A percentile compares a stretch with the other conserved stretches of the same genome.
These are phyloP conservation scores for Aspergillus tamarii DNA, from an alignment of 2,329 filamentous ascomycete species.

Conservation along the genomic window DNA sequence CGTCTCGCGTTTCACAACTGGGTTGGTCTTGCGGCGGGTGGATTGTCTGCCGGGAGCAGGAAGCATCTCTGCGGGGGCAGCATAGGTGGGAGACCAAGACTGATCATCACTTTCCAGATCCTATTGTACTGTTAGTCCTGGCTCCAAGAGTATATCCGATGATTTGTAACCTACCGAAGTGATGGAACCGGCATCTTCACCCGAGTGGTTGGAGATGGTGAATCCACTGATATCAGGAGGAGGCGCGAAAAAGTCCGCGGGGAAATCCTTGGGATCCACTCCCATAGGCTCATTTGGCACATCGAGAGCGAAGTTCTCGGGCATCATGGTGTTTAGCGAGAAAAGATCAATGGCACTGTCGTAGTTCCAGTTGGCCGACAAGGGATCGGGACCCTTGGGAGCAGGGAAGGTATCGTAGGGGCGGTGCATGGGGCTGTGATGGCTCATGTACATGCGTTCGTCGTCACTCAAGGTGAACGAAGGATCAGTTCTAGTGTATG, in stretches of 20 bases:
- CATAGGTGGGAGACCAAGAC: constrained; percentile 31
- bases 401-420: constrained; percentile 16
- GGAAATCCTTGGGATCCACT: constrained; percentile 34
- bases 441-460: constrained; percentile 20
- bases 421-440: constrained; percentile 16
- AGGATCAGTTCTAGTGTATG: constrained; percentile 16
- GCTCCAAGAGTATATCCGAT: not conserved
- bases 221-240: constrained; percentile 36
- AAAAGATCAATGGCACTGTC: constrained; percentile 40
- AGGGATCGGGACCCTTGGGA: constrained; percentile 32
- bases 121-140: constrained; percentile 19
- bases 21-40: constrained; percentile 14
- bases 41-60: constrained; percentile 8
- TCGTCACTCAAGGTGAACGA: constrained; percentile 17
- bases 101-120: constrained; percentile 41
- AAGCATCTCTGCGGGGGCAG: constrained; percentile 22
- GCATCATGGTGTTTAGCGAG: constrained; percentile 35
- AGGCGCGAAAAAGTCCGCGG: constrained; percentile 34
- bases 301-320: constrained; percentile 34
- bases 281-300: constrained; percentile 31
- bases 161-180: constrained; percentile 24
- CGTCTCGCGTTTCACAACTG: constrained; percentile 16
- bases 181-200: constrained; percentile 34
- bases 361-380: constrained; percentile 41
- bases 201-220: constrained; percentile 31